Evolutionary conservation across 768 basidiomycete genomes (phyloP).

Genomic region (Postia placenta): DNA sequence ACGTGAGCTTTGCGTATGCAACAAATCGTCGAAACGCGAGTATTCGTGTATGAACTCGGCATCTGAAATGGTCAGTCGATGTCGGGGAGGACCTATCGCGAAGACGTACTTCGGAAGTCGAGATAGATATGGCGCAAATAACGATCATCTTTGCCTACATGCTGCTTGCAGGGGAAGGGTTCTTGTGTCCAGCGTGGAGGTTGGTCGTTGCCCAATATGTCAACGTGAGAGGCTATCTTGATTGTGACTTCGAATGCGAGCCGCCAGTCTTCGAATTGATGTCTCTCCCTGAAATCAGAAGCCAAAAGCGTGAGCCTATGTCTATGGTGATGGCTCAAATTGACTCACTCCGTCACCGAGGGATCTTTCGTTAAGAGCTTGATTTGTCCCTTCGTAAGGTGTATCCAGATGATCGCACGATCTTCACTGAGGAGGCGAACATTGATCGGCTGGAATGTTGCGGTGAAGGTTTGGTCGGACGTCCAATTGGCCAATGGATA

Average conservation of each 20-base stretch:
- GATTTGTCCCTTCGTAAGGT: slow-evolving; percentile 10
- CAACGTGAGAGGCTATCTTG: slow-evolving; percentile 11
- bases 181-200: slow-evolving; percentile 2
- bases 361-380: slow-evolving; percentile 4
- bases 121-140: slow-evolving; percentile 18
- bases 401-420: slow-evolving; percentile 17
- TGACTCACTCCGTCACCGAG: no score
- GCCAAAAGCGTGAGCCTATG: neutral
- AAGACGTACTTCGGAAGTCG: slow-evolving; percentile 16
- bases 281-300: no score
- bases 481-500: slow-evolving; percentile 7
- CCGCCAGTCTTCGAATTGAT: slow-evolving; percentile 10
- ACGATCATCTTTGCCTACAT: slow-evolving; percentile 8
- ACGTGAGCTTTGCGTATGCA: slow-evolving; percentile 8
- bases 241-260: slow-evolving; percentile 24
- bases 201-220: neutral
- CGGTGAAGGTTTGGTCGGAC: slow-evolving; percentile 12
- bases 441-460: slow-evolving; percentile 16
- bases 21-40: slow-evolving; percentile 18
- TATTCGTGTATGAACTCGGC: slow-evolving; percentile 19
- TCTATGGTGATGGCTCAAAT: no score
- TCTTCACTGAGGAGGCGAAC: slow-evolving; percentile 17
- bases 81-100: neutral
- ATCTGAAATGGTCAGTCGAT: slow-evolving; percentile 4
- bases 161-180: slow-evolving; percentile 10